Evolutionary conservation across 75 land plant species (phyloP).

Genomic region (Picea glauca): DNA sequence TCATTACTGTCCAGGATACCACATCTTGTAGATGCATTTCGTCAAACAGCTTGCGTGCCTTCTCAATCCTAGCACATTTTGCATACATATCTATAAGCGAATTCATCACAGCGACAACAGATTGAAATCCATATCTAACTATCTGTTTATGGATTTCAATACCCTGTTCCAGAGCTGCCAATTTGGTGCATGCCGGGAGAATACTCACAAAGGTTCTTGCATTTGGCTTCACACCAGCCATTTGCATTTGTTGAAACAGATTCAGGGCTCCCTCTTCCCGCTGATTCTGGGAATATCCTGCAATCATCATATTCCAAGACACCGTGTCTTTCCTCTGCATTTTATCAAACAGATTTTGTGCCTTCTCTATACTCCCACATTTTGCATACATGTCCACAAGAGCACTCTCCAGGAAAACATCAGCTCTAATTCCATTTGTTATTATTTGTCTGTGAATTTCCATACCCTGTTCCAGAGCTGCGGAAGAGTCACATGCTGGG

Average conservation of each 20-base stretch:
- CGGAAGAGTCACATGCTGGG: neutral
- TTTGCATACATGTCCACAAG: constrained; percentile 25
- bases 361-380: constrained; percentile 15
- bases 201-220: constrained; percentile 16
- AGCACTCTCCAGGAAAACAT: constrained; percentile 4
- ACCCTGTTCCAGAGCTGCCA: constrained; percentile 13
- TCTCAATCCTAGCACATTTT: constrained; percentile 12
- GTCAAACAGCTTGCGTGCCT: constrained; percentile 16
- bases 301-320: constrained; percentile 28
- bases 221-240: constrained; percentile 17
- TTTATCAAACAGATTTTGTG: constrained; percentile 12
- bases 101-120: constrained; percentile 5
- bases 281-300: constrained; percentile 24
- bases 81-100: constrained; percentile 22
- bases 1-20: constrained; percentile 40
- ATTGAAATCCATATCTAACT: neutral
- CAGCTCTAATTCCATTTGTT: neutral
- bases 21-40: constrained; percentile 19
- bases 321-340: constrained; percentile 12
- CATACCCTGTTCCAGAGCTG: constrained; percentile 8
- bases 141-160: constrained; percentile 8
- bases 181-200: constrained; percentile 9
- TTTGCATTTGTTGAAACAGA: constrained; percentile 18
- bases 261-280: constrained; percentile 15
- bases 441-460: constrained; percentile 4